Evolutionary conservation across 306 rosid species (phyloP).

Genomic region (Purshia tridentata): DNA sequence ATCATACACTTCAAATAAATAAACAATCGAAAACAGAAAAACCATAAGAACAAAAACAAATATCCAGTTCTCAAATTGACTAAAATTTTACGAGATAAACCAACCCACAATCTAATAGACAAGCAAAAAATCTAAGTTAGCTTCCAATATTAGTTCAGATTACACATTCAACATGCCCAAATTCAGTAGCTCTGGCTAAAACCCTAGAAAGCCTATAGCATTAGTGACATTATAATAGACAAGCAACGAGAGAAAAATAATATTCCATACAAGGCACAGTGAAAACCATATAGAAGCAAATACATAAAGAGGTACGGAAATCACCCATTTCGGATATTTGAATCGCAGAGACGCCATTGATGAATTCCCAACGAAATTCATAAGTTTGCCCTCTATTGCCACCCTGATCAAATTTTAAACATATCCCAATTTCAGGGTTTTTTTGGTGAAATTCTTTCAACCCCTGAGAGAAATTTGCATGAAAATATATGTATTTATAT

Average conservation of each 20-base stretch:
- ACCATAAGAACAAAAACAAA: constrained; percentile 11
- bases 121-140: constrained; percentile 7
- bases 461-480: constrained; percentile 17
- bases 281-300: constrained; percentile 3
- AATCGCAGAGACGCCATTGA: constrained; percentile 32
- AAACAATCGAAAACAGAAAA: constrained; percentile 15
- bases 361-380: constrained; percentile 28
- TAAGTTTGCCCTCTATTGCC: constrained; percentile 16
- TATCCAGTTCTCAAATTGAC: constrained; percentile 19
- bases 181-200: constrained; percentile 30
- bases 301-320: constrained; percentile 15
- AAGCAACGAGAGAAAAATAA: constrained; percentile 4
- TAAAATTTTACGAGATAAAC: neutral
- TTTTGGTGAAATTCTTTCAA: constrained; percentile 19
- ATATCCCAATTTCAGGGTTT: constrained; percentile 27
- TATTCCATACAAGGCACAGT: constrained; percentile 21
- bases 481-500: constrained; percentile 1
- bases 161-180: constrained; percentile 25
- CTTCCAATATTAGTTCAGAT: constrained; percentile 9
- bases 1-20: constrained; percentile 22
- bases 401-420: constrained; percentile 25
- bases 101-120: neutral
- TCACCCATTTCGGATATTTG: constrained; percentile 32
- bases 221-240: constrained; percentile 19
- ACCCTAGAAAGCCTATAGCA: constrained; percentile 22